phyloP scores from a whole-genome alignment of 23 red algal genomes.

The Gracilariopsis chorda region DNA sequence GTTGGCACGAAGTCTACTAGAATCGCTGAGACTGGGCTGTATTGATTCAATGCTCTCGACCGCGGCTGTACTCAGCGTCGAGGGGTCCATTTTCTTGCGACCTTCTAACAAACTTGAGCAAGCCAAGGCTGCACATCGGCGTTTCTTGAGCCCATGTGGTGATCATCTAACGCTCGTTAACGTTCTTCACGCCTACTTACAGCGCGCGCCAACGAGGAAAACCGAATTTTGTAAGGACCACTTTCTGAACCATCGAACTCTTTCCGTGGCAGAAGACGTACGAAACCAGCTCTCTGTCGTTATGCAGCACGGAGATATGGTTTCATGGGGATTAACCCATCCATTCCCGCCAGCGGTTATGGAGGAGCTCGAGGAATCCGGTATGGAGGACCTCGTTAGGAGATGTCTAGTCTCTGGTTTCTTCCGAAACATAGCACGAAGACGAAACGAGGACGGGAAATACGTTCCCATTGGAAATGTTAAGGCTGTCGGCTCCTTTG shows the following conservation, averaged over 20 bases:
- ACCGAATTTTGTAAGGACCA: constrained; percentile 76
- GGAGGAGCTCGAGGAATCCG: constrained; percentile 30
- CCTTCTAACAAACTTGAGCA: constrained; percentile 38
- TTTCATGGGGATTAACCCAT: constrained; percentile 27
- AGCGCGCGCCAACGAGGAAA: background rate
- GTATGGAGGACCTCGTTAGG: constrained; percentile 45
- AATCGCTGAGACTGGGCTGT: constrained; percentile 53
- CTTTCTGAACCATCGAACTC: constrained; percentile 71
- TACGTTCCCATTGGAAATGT: constrained; percentile 53
- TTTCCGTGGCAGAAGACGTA: constrained; percentile 59
- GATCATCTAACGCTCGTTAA: constrained; percentile 74
- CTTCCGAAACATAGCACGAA: constrained; percentile 71
- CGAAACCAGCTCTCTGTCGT: constrained; percentile 53
- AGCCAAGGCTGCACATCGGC: constrained; percentile 47
- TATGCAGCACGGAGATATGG: constrained; percentile 40
- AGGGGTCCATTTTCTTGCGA: constrained; percentile 62
- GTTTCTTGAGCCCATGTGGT: constrained; percentile 41
- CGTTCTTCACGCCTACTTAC: constrained; percentile 56
- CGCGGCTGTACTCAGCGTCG: constrained; percentile 76
- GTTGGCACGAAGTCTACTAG: constrained; percentile 74
- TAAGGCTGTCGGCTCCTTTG: background rate
- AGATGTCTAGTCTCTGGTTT: constrained; percentile 74
- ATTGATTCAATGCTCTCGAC: constrained; percentile 55
- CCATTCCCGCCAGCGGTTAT: constrained; percentile 3
- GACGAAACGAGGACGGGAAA: constrained; percentile 23